phyloP scores from a whole-genome alignment of 1,284 basidiomycete species.

The Gymnopus androsaceus region DNA sequence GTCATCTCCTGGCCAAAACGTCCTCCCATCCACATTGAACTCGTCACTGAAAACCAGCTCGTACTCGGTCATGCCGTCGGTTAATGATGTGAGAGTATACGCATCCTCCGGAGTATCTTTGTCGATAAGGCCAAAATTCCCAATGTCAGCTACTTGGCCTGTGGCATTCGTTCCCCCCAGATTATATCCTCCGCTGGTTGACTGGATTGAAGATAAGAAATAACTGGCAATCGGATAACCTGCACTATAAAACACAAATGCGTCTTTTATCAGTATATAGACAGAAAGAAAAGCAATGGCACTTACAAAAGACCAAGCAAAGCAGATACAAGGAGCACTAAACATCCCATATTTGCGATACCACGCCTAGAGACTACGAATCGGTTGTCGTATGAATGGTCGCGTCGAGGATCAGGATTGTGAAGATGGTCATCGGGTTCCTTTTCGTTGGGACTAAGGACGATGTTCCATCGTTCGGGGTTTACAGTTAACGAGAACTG shows the following conservation, averaged over 20 bases:
- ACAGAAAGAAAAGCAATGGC: too few relatives aligned
- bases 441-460: constrained; percentile 51
- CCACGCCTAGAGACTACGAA: constrained; percentile 73
- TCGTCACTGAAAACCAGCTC: constrained; percentile 89
- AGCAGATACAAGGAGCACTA: constrained; percentile 60
- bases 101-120: constrained; percentile 67
- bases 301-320: constrained; percentile 76
- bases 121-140: constrained; percentile 77
- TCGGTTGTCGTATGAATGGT: constrained; percentile 64
- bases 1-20: constrained; percentile 76
- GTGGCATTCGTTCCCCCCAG: constrained; percentile 80
- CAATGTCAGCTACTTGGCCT: constrained; percentile 69
- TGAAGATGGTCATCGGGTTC: constrained; percentile 76
- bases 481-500: constrained; percentile 76
- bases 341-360: constrained; percentile 75
- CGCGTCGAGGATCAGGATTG: constrained; percentile 73
- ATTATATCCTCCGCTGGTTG: constrained; percentile 70
- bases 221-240: constrained; percentile 82
- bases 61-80: constrained; percentile 50
- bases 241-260: constrained; percentile 45
- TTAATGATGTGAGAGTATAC: constrained; percentile 60
- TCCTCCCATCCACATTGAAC: constrained; percentile 79
- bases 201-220: constrained; percentile 52
- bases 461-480: constrained; percentile 66
- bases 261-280: too few relatives aligned